Evolutionary conservation across 306 rosid species (phyloP), one percentile per base, ranked within the genome.

Genomic region (Quercus parvula): DNA sequence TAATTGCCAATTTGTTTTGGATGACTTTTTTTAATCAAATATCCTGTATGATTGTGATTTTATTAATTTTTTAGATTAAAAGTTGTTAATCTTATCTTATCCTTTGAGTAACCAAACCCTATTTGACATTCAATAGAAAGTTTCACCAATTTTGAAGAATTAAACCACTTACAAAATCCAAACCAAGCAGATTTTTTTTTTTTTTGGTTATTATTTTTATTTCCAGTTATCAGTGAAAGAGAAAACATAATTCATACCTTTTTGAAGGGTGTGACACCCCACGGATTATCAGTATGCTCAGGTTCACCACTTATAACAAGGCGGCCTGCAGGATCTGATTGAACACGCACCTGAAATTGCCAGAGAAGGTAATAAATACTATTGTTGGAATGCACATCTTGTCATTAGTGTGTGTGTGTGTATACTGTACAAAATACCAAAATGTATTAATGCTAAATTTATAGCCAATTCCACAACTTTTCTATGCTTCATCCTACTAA

Each of bases 251-350:
- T 35, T 1, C n/a, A 20, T 10, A 87, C 99, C 98, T 96, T 96
- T 79, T 89, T 93, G 87, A 93, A 96, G 81, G 99, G 91, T 38
- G 99, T 91, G 56, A 96, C 99, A 27, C 99, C 99, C 99, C 99
- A 96, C 28, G 98, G 98, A 81, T 96, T 96, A 81, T 90, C 88
- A 25, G 83, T 86, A 86, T 91, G 94, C 86, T 90, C 99, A 18
- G 99, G 99, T 80, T 93, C 99, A 62, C 99, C 99, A 59, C 93
- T 93, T 76, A 96, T 90, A 61, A 96, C 99, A 71, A 96, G 82
- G 46, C 97, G 96, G 70, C 98, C 99, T 1, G 93, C 93, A 4
- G 99, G 97, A 79, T 96, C 99, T 66, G 99, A 91, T 81, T 96
- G 99, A 57, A 96, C 99, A 13, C 96, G 98, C 75, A 96, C 98